phyloP scores from a whole-genome alignment of 306 rosid species.

The Astragalus membranaceus region DNA sequence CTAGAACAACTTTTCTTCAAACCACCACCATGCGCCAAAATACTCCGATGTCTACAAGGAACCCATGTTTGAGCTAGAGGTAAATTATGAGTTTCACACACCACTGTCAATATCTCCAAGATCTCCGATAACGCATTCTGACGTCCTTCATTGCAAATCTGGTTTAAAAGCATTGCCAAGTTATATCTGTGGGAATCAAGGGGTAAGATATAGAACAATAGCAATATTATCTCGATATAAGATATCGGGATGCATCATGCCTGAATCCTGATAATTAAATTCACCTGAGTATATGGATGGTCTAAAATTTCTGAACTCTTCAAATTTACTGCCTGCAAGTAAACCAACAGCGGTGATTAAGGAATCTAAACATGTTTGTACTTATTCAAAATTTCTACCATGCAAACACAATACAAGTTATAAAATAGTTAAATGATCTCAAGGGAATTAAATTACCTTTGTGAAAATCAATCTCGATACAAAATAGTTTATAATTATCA shows the following conservation, averaged over 20 bases:
- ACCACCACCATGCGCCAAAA: slow-evolving; percentile 86
- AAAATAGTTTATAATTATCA: background rate
- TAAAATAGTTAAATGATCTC: too few relatives aligned
- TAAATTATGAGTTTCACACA: slow-evolving; percentile 82
- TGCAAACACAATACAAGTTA: too few relatives aligned
- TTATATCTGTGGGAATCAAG: slow-evolving; percentile 64
- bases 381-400: background rate
- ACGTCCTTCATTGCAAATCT: slow-evolving; percentile 95
- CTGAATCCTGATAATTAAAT: slow-evolving; percentile 15
- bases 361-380: slow-evolving; percentile 17
- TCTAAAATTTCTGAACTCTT: slow-evolving; percentile 75
- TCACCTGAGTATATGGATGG: slow-evolving; percentile 63
- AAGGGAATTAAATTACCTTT: too few relatives aligned
- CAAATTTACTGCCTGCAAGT: slow-evolving; percentile 81
- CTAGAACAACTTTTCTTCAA: slow-evolving; percentile 77
- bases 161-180: slow-evolving; percentile 87
- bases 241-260: slow-evolving; percentile 18
- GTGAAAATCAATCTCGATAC: too few relatives aligned
- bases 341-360: slow-evolving; percentile 28
- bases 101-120: slow-evolving; percentile 82
- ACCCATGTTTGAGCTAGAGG: slow-evolving; percentile 99
- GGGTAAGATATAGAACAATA: slow-evolving; percentile 35
- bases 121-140: slow-evolving; percentile 81
- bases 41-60: slow-evolving; percentile 86
- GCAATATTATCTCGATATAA: slow-evolving; percentile 9